These are phyloP conservation scores for Acacia melanoxylon DNA, from an alignment of 306 rosid genomes.

Conservation along the genomic window DNA sequence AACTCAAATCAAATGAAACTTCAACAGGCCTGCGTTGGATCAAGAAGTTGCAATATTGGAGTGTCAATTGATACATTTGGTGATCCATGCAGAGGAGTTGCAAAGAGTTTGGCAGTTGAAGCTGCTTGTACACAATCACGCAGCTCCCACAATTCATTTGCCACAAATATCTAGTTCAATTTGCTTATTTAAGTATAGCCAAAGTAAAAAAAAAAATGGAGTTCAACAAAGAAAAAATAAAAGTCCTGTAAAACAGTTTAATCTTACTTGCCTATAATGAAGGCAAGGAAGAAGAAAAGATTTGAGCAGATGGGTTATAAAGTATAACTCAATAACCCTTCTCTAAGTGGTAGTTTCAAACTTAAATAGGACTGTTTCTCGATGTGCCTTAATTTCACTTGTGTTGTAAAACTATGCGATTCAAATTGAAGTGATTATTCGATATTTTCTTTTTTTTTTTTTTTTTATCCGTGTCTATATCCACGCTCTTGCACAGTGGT, in stretches of 20 bases:
- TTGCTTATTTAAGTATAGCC: slow-evolving; percentile 23
- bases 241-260: slow-evolving; percentile 8
- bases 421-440: not conserved
- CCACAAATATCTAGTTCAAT: slow-evolving; percentile 29
- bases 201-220: not conserved
- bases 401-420: not conserved
- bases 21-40: slow-evolving; percentile 84
- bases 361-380: not conserved
- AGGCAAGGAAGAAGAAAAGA: slow-evolving; percentile 21
- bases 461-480: not conserved
- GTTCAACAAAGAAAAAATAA: not conserved
- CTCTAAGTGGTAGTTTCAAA: not conserved
- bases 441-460: not conserved
- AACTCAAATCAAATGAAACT: slow-evolving; percentile 10
- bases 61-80: slow-evolving; percentile 63
- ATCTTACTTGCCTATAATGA: slow-evolving; percentile 17
- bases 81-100: slow-evolving; percentile 69
- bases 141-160: slow-evolving; percentile 7
- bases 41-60: slow-evolving; percentile 63
- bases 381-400: not conserved
- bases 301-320: slow-evolving; percentile 16
- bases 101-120: slow-evolving; percentile 89
- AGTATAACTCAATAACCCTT: not conserved
- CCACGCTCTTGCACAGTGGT: not conserved
- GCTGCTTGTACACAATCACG: slow-evolving; percentile 62